A percentile compares a stretch with the other conserved stretches of the same genome.
Conservation (phyloP, 441 rosid species). For the Manihot esculenta region DNA sequence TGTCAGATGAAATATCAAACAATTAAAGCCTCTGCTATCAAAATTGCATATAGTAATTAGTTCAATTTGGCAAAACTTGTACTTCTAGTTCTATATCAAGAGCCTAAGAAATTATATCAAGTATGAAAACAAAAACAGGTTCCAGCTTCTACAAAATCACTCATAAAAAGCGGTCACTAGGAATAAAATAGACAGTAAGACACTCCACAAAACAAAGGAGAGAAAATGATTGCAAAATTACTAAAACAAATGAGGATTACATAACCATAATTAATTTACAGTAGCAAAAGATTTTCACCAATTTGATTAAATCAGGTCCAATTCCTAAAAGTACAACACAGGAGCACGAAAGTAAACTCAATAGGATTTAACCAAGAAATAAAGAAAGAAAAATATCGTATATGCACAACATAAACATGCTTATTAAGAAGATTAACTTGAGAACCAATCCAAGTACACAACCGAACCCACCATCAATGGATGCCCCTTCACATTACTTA, state of each 20-base stretch:
- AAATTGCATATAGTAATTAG: background rate
- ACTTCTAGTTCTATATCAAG: background rate
- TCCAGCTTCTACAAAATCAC: background rate
- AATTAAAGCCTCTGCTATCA: background rate
- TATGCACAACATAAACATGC: background rate
- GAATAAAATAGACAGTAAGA: background rate
- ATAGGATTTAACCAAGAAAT: background rate
- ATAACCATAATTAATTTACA: background rate
- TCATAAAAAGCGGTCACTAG: too few relatives aligned
- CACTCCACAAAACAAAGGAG: background rate
- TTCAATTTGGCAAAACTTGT: background rate
- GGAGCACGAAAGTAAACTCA: background rate
- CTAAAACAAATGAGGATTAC: background rate
- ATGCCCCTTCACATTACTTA: slow-evolving; percentile 9
- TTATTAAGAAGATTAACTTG: slow-evolving; percentile 4
- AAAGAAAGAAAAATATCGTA: background rate
- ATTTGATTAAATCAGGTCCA: slow-evolving; percentile 2
- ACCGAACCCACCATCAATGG: background rate
- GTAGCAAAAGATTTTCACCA: background rate
- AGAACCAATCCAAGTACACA: slow-evolving; percentile 7
- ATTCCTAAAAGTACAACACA: background rate
- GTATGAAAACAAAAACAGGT: background rate
- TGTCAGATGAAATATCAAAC: slow-evolving; percentile 22
- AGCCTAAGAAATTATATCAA: slow-evolving; percentile 2
- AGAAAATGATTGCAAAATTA: background rate